These are phyloP conservation scores for Amylostereum areolatum DNA, from an alignment of 1,284 basidiomycete genomes.

Conservation along the genomic window DNA sequence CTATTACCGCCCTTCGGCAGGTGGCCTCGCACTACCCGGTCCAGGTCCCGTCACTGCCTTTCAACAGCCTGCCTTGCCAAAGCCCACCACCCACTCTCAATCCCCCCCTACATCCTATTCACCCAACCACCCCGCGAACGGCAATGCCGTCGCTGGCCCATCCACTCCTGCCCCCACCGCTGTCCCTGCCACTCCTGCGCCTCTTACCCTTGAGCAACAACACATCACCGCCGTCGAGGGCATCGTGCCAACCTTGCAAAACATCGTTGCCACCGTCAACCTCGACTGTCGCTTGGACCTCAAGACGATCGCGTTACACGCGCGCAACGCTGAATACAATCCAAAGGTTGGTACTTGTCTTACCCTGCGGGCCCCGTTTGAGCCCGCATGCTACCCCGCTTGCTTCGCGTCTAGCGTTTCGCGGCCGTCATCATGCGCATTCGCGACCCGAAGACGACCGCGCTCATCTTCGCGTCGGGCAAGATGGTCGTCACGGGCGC, in stretches of 20 bases:
- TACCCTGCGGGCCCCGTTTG: conserved; percentile 31
- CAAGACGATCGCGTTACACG: conserved; percentile 98
- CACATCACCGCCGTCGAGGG: conserved; percentile 93
- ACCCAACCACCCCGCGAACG: conserved; percentile 18
- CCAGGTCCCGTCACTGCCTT: conserved; percentile 25
- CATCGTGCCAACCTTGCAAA: conserved; percentile 92
- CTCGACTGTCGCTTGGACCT: conserved; percentile 95
- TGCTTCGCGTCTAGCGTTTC: conserved; percentile 83
- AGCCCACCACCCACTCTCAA: conserved; percentile 11
- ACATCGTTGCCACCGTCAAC: conserved; percentile 99
- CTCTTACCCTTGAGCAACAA: conserved; percentile 79
- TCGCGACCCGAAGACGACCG: conserved; percentile 98
- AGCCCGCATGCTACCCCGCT: conserved; percentile 51
- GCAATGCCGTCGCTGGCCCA: conserved; percentile 38
- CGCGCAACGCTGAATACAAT: conserved; percentile 98
- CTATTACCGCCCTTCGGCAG: conserved; percentile 27
- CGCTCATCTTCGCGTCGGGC: conserved; percentile 98
- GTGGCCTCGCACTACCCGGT: conserved; percentile 36
- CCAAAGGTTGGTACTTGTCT: conserved; percentile 85
- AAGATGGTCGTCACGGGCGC: conserved; percentile 99
- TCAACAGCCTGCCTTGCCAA: conserved; percentile 9
- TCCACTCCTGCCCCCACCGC: conserved; percentile 43
- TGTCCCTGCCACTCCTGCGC: conserved; percentile 54
- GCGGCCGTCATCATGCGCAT: conserved; percentile 99
- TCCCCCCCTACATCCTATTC: conserved; percentile 20